Base-by-base conservation (phyloP, 306 rosid species). In the Abrus pulchellus region DNA sequence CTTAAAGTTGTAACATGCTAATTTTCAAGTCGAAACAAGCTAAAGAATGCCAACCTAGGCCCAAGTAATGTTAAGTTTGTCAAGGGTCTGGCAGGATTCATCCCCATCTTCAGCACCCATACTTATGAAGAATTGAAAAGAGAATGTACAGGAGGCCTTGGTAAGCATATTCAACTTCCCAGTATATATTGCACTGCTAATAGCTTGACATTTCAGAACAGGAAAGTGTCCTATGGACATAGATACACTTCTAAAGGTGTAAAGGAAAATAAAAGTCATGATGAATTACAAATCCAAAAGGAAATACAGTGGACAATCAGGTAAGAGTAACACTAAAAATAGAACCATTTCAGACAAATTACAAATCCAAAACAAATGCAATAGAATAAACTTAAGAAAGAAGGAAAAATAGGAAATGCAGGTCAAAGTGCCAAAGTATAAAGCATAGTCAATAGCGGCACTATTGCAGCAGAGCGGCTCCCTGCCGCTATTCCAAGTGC, bases 201-300 rank as follows among this genome's bases (percentile, higher is more conserved):
- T 40, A 11, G 54, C 64, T 30, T 12, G 32, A 40, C 66, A 64
- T 77, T 64, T 27, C 27, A n/a, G 54, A 77, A 77, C 65, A 27
- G 54, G 38, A 2, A 10, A 66, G 54, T 65, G 61, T 40, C 27
- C 38, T 10, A 5, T 1, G 5, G 47, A 41, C 11, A 32, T 28
- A 53, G 12, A 44, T 66, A 65, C 41, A 77, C 32, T 65, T 50
- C 54, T 52, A 49, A 27, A 50, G 44, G 65, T 53, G 7, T 65
- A 36, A 65, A 41, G 43, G 11, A 45, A 75, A 75, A 32, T 14
- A 32, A 1, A 75, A 12, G 61, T 70, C 14, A 49, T 20, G 20
- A 20, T 20, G 20, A 20, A 20, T 20, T 20, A 20, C 20, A 20
- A 20, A 20, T 20, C 20, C 20, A 20, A 20, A 20, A 2, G 4